Evolutionary conservation across 306 rosid species (phyloP).

Genomic region (Dryas alaskensis): DNA sequence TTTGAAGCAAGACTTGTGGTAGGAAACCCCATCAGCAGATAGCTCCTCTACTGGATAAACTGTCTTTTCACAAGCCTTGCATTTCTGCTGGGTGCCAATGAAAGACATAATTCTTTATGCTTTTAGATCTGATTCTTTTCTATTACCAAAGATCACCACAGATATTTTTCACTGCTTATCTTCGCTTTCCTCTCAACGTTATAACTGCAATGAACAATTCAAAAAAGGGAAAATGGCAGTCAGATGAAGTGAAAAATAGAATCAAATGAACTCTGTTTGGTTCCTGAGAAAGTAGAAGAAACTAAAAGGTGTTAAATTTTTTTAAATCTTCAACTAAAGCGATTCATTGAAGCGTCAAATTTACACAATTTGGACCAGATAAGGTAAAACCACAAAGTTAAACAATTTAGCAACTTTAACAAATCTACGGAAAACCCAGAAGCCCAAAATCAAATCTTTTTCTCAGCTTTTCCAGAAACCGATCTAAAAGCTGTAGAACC

Average conservation of each 20-base stretch:
- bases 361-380: slow-evolving; percentile 17
- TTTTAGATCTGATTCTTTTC: slow-evolving; percentile 57
- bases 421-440: slow-evolving; percentile 4
- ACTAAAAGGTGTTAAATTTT: background rate
- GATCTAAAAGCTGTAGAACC: slow-evolving; percentile 11
- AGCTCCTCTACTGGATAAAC: slow-evolving; percentile 92
- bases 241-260: slow-evolving; percentile 7
- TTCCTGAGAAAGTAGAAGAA: slow-evolving; percentile 7
- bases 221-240: slow-evolving; percentile 3
- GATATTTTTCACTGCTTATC: slow-evolving; percentile 14
- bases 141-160: slow-evolving; percentile 21
- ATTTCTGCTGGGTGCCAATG: slow-evolving; percentile 82
- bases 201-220: slow-evolving; percentile 11
- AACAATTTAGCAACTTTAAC: background rate
- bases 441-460: background rate
- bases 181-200: slow-evolving; percentile 14
- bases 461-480: slow-evolving; percentile 9
- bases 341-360: background rate
- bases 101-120: slow-evolving; percentile 60
- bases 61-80: slow-evolving; percentile 94
- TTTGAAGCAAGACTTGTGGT: slow-evolving; percentile 92
- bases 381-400: slow-evolving; percentile 3
- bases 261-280: slow-evolving; percentile 22
- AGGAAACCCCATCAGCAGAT: slow-evolving; percentile 84
- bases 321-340: background rate